These are phyloP conservation scores for Chlamydomonas eustigma DNA, from an alignment of 139 green algal genomes.

Conservation along the genomic window DNA sequence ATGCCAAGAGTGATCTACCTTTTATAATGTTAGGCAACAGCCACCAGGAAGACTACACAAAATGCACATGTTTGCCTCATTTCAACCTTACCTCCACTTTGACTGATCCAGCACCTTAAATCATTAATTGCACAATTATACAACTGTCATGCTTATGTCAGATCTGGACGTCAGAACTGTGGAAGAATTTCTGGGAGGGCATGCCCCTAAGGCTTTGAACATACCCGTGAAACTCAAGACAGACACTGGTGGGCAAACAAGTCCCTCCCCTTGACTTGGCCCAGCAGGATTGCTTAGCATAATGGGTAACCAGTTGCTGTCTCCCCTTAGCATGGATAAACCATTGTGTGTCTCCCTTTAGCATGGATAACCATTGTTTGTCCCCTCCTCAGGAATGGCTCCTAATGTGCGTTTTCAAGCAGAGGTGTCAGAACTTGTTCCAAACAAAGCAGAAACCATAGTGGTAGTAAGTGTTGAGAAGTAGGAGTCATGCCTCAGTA, in stretches of 20 bases:
- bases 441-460: background rate
- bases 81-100: background rate
- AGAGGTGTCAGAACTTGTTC: background rate
- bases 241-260: background rate
- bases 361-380: background rate
- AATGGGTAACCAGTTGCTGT: background rate
- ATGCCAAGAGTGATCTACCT: too few species aligned
- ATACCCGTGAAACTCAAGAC: background rate
- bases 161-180: background rate
- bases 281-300: background rate
- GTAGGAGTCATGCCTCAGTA: too few species aligned
- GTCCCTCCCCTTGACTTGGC: background rate
- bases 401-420: background rate
- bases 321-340: background rate
- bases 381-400: background rate
- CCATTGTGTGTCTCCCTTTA: background rate
- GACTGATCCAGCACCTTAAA: background rate
- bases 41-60: too few species aligned
- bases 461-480: background rate
- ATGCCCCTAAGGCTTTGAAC: background rate
- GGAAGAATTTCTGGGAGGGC: background rate
- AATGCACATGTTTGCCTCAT: too few species aligned
- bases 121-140: background rate
- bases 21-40: too few species aligned
- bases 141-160: background rate